Evolutionary conservation across 78 protist species (phyloP).

Genomic region (Mastigamoeba balamuthi): DNA sequence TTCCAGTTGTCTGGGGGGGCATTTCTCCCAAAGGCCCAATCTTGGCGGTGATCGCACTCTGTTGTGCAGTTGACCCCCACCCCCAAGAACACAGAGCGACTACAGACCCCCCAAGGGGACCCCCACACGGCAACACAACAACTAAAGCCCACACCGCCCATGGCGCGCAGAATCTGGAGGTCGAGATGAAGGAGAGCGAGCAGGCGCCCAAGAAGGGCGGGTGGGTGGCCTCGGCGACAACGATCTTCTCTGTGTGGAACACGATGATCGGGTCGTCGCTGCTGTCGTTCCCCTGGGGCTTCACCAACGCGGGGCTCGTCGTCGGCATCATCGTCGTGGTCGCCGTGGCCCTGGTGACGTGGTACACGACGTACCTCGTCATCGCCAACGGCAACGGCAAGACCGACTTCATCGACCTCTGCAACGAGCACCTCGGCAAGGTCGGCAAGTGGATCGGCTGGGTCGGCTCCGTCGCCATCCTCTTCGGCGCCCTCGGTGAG

Average conservation of each 20-base stretch:
- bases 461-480: neutral
- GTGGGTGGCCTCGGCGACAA: neutral
- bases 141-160: too few species aligned
- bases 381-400: neutral
- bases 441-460: neutral
- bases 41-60: too few species aligned
- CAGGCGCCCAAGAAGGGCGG: too few species aligned
- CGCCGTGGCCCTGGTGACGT: neutral
- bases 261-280: conserved; percentile 16
- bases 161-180: too few species aligned
- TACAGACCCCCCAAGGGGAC: too few species aligned
- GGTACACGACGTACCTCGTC: neutral
- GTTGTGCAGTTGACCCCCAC: too few species aligned
- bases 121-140: too few species aligned
- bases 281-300: conserved; percentile 5
- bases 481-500: too few species aligned
- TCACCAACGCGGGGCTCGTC: neutral
- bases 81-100: too few species aligned
- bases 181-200: too few species aligned
- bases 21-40: too few species aligned
- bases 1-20: too few species aligned
- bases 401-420: neutral
- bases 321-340: neutral
- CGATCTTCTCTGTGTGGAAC: conserved; percentile 1
- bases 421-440: neutral